A percentile compares a stretch with the other conserved stretches of the same genome.
phyloP scores from a whole-genome alignment of 2,329 filamentous ascomycete genomes.

The Talaromyces sp. region DNA sequence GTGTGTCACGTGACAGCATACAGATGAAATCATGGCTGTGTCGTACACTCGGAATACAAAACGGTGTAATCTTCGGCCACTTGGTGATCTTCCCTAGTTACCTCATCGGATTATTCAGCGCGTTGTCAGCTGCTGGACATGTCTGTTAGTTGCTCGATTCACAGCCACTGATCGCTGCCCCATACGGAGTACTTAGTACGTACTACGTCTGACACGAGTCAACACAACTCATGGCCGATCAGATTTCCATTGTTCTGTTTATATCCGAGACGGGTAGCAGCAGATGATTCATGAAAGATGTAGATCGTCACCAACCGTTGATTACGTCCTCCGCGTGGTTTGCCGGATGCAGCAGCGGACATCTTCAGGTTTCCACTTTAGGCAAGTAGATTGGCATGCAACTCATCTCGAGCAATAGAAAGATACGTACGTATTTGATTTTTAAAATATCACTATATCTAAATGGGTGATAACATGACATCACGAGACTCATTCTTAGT shows the following conservation, averaged over 20 bases:
- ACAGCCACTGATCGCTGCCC: not conserved
- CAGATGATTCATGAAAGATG: not conserved
- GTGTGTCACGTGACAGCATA: not conserved
- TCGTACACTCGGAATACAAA: not conserved
- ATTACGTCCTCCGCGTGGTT: not conserved
- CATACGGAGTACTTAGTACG: not conserved
- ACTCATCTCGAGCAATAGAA: not conserved
- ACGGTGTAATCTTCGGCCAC: not conserved
- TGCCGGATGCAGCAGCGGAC: not conserved
- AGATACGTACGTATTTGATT: not conserved
- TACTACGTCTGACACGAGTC: not conserved
- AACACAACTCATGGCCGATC: conserved; percentile 1
- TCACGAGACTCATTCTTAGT: not conserved
- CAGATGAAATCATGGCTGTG: not conserved
- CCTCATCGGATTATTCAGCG: not conserved
- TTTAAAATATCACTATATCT: not conserved
- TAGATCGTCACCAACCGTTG: not conserved
- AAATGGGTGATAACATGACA: not conserved
- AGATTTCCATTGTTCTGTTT: not conserved
- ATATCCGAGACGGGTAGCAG: not conserved
- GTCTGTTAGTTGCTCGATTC: not conserved
- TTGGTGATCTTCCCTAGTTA: not conserved
- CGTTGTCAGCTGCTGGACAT: not conserved
- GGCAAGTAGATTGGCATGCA: not conserved
- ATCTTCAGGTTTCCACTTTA: not conserved